These are phyloP conservation scores for Cyclospora cayetanensis DNA, from an alignment of 169 alveolate species.

Conservation along the genomic window DNA sequence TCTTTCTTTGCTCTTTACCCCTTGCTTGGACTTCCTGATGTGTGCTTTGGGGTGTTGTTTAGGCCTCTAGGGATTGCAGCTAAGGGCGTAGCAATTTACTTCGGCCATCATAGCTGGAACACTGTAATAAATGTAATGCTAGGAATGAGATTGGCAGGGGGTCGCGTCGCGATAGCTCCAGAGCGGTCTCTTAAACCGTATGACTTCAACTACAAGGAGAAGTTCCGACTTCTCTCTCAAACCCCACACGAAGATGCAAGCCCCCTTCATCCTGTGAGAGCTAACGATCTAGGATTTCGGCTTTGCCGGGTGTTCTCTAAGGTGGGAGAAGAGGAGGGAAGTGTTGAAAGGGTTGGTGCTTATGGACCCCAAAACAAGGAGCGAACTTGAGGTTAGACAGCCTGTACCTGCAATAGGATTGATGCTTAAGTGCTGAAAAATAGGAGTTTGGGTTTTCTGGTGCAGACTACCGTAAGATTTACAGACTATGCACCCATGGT, in stretches of 20 bases:
- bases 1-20: no score
- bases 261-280: not conserved
- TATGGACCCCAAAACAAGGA: no score
- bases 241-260: not conserved
- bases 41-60: no score
- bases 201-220: slow-evolving; percentile 6
- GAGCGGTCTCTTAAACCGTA: slow-evolving; percentile 5
- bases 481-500: slow-evolving; percentile 6
- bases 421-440: not conserved
- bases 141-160: slow-evolving; percentile 2
- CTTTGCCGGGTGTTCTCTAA: no score
- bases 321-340: no score
- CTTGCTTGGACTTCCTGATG: no score
- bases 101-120: slow-evolving; percentile 21
- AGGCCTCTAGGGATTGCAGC: no score
- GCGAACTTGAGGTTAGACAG: no score
- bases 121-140: not conserved
- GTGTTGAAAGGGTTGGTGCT: not conserved
- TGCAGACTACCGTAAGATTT: not conserved
- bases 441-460: not conserved
- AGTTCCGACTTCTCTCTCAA: not conserved
- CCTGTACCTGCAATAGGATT: no score
- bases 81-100: slow-evolving; percentile 4
- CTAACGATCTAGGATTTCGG: not conserved
- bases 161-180: not conserved